Conservation (phyloP, 345 rosid genomes). For the Microcos paniculata region DNA sequence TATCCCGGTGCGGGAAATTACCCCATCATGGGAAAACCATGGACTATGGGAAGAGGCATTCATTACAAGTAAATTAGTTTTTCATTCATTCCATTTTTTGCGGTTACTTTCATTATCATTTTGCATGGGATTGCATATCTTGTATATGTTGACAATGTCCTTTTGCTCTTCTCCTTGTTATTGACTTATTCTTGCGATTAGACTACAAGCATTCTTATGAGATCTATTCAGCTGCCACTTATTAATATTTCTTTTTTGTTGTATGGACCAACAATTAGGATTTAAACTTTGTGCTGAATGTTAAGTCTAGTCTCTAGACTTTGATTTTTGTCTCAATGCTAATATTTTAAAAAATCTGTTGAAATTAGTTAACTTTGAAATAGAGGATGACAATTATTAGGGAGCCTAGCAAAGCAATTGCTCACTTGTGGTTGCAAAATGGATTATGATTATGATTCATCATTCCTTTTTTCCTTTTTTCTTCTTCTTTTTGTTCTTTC, state of each 20-base stretch:
- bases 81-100: neutral
- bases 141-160: no score
- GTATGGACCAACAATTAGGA: neutral
- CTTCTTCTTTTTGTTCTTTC: neutral
- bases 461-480: no score
- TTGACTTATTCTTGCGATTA: neutral
- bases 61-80: constrained; percentile 52
- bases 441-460: no score
- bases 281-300: neutral
- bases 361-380: neutral
- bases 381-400: neutral
- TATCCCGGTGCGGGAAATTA: constrained; percentile 54
- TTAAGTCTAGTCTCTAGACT: neutral
- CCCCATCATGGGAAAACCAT: constrained; percentile 63
- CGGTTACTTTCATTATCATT: no score
- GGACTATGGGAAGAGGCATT: constrained; percentile 77
- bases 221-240: neutral
- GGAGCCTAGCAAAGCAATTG: neutral
- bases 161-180: neutral
- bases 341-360: neutral
- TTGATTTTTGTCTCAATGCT: neutral
- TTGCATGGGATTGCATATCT: no score
- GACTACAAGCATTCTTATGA: neutral
- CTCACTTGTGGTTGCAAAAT: neutral
- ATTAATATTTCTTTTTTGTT: no score